phyloP scores from a whole-genome alignment of 2,329 filamentous ascomycete species.

The Oidium heveae region DNA sequence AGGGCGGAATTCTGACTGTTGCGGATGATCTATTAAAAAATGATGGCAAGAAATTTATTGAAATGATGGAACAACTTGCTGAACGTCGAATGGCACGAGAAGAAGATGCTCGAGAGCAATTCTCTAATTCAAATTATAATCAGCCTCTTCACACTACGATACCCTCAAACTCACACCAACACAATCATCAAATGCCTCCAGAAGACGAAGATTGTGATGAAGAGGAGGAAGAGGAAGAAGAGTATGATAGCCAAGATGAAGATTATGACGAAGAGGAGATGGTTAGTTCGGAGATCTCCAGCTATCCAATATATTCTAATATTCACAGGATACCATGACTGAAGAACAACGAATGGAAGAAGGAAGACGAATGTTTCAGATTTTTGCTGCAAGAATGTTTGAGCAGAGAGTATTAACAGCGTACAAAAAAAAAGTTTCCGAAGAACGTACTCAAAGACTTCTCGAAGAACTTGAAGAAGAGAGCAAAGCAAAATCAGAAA shows the following conservation, averaged over 20 bases:
- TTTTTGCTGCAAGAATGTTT: constrained; percentile 97
- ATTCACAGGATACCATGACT: constrained; percentile 65
- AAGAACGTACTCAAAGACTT: constrained; percentile 73
- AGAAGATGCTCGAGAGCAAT: constrained; percentile 52
- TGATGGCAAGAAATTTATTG: constrained; percentile 97
- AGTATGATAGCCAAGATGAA: constrained; percentile 25
- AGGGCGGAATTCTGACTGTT: constrained; percentile 92
- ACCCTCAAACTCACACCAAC: constrained; percentile 18
- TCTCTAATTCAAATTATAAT: constrained; percentile 31
- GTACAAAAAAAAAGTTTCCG: constrained; percentile 92
- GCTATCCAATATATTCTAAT: constrained; percentile 14
- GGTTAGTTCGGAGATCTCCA: constrained; percentile 16
- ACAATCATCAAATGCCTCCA: constrained; percentile 47
- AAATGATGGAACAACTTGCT: constrained; percentile 99
- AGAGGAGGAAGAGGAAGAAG: constrained; percentile 34
- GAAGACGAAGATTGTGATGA: constrained; percentile 49
- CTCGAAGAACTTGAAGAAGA: constrained; percentile 83
- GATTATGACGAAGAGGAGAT: constrained; percentile 48
- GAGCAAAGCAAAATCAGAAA: constrained; percentile 45
- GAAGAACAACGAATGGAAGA: constrained; percentile 99
- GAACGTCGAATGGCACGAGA: constrained; percentile 94
- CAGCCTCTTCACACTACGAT: constrained; percentile 31
- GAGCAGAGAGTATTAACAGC: constrained; percentile 88
- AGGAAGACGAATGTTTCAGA: constrained; percentile 95
- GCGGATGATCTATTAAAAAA: constrained; percentile 97